Percentiles rank a stretch among this genome's conserved stretches.
phyloP scores from a whole-genome alignment of 352 stramenopile genomes.

The Globisporangium yorkense region DNA sequence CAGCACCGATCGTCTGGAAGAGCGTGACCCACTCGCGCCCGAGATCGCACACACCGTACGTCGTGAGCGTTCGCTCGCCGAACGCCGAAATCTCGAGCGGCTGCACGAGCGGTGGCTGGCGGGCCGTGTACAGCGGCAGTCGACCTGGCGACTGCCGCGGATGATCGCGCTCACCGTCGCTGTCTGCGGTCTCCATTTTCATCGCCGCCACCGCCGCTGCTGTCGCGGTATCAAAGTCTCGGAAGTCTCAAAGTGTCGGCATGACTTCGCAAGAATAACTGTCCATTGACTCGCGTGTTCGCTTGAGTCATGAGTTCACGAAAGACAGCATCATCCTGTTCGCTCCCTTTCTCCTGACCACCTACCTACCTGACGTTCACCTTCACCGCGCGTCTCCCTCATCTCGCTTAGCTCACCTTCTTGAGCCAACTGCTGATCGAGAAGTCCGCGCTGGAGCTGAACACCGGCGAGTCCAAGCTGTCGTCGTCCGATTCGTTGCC shows the following conservation, averaged over 20 bases:
- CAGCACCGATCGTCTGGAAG: constrained; percentile 39
- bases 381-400: neutral
- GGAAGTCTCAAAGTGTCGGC: neutral
- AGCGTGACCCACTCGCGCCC: constrained; percentile 55
- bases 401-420: constrained; percentile 3
- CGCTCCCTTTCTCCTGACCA: neutral
- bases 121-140: constrained; percentile 34
- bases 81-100: constrained; percentile 36
- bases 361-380: neutral
- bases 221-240: neutral
- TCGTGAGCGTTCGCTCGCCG: constrained; percentile 18
- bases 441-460: constrained; percentile 36
- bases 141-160: neutral
- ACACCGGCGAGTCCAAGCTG: constrained; percentile 4
- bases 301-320: neutral
- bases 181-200: constrained; percentile 3
- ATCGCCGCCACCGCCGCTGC: neutral
- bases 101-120: constrained; percentile 51
- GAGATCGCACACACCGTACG: constrained; percentile 32
- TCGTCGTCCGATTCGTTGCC: neutral
- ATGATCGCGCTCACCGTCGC: neutral
- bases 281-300: too few species aligned
- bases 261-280: too few species aligned
- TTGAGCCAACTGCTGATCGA: constrained; percentile 40
- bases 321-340: neutral